Base-by-base conservation (phyloP, 148 eudicot genomes). In the Rhododendron ovatum region DNA sequence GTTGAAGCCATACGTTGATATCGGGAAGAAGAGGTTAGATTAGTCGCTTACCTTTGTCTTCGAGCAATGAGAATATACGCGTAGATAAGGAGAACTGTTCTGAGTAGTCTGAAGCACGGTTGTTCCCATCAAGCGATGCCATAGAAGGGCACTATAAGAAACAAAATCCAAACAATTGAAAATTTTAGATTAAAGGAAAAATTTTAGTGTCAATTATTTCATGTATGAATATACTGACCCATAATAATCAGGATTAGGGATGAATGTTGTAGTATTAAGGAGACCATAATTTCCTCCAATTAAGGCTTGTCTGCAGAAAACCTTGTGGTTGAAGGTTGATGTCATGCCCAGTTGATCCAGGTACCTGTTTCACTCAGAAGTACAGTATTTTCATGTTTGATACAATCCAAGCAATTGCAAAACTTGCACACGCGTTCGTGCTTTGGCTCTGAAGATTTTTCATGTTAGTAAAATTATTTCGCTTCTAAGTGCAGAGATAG, bases 291-390 rank as follows among this genome's bases (percentile, higher is more conserved):
- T 90, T 67, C 96, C 94, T 83, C 95, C 95, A 35, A 93, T 89
- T 12, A 94, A 85, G 80, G 94, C 80, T 85, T 94, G 96, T 84
- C 96, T 88, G 88, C 95, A 93, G 82, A 37, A 93, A 26, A 89
- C 92, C 88, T 93, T 91, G 63, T 87, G 89, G 84, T 91, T 84
- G 85, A 79, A 93, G 57, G 88, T 83, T 22, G 95, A 84, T 28
- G 92, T 79, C 94, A 93, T 92, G 24, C 94, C 95, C 11, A 93
- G 86, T 78, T 93, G 95, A 89, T 93, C 95, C 91, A 93, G 86
- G 24, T 91, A 93, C 95, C 93, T 90, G 81, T 79, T 79, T 59
- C 37, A 18, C 20, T 30, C 69, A 20, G 69, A 79, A 4, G 45
- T 63, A 41, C 0, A 55, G 1, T 55, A 26, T 84, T 48, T 48